Conservation (phyloP, 192 early-diverging fungal species). For the Chytriomyces sp. region DNA sequence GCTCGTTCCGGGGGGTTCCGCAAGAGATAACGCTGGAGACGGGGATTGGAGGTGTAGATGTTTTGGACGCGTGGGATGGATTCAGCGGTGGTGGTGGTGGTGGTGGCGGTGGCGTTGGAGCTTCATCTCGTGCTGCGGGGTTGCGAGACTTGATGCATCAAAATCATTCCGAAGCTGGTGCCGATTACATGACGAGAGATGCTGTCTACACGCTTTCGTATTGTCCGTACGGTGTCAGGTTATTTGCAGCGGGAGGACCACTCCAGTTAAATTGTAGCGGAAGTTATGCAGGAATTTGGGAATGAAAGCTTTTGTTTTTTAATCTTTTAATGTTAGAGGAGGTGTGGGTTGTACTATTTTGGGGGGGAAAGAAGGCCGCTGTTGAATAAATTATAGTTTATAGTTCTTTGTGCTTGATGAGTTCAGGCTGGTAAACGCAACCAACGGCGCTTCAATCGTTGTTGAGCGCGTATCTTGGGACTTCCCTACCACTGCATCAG, state of each 20-base stretch:
- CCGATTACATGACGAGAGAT: slow-evolving; percentile 49
- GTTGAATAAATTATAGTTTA: too few relatives aligned
- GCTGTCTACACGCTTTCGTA: slow-evolving; percentile 69
- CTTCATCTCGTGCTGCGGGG: slow-evolving; percentile 1
- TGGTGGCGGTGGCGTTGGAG: slow-evolving; percentile 12
- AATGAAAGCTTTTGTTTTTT: slow-evolving; percentile 22
- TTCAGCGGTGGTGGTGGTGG: slow-evolving; percentile 2
- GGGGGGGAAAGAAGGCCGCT: too few relatives aligned
- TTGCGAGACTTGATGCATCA: background rate
- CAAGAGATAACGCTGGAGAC: background rate
- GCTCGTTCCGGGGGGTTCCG: slow-evolving; percentile 51
- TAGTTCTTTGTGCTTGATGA: too few relatives aligned
- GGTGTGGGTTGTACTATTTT: too few relatives aligned
- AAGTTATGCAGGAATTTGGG: slow-evolving; percentile 51
- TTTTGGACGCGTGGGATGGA: slow-evolving; percentile 15
- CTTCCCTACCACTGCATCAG: too few relatives aligned
- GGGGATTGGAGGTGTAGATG: background rate
- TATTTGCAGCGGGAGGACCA: slow-evolving; percentile 73
- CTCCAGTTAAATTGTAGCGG: slow-evolving; percentile 56
- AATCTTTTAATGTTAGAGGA: background rate
- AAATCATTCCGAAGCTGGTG: slow-evolving; percentile 2
- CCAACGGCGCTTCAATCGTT: too few relatives aligned
- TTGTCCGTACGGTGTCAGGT: slow-evolving; percentile 37
- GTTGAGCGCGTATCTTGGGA: too few relatives aligned
- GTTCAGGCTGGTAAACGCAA: too few relatives aligned